A percentile compares a stretch with the other conserved stretches of the same genome.
Conservation (phyloP, 768 basidiomycete species). For the Tylopilus intermedius region DNA sequence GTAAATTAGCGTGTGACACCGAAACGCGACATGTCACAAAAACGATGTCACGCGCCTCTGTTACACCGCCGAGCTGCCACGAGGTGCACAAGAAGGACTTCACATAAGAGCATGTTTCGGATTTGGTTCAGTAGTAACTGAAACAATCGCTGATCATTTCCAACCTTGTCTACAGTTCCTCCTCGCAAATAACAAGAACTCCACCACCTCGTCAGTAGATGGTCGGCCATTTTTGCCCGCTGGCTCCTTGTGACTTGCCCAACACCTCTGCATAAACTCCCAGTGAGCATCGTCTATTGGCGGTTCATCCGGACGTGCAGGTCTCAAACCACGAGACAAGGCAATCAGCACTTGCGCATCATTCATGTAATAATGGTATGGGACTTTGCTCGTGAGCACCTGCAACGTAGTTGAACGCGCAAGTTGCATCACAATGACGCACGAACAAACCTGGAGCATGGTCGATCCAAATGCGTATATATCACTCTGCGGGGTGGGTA, state of each 20-base stretch:
- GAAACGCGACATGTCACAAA: slow-evolving; percentile 11
- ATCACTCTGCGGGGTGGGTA: slow-evolving; percentile 31
- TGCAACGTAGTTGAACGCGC: slow-evolving; percentile 2
- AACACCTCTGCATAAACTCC: slow-evolving; percentile 22
- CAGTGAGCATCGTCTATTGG: slow-evolving; percentile 7
- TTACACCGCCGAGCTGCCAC: no score
- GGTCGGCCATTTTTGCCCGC: slow-evolving; percentile 4
- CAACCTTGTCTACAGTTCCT: neutral
- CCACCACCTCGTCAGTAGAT: slow-evolving; percentile 13
- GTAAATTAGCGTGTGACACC: slow-evolving; percentile 13
- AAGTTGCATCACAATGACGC: neutral
- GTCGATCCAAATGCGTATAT: slow-evolving; percentile 40
- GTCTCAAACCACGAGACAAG: slow-evolving; percentile 14
- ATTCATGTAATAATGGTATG: slow-evolving; percentile 21
- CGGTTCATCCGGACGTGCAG: slow-evolving; percentile 1
- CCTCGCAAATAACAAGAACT: slow-evolving; percentile 14
- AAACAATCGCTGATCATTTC: no score
- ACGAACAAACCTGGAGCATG: slow-evolving; percentile 23
- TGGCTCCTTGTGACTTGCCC: slow-evolving; percentile 21
- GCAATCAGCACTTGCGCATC: slow-evolving; percentile 23
- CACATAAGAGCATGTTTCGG: no score
- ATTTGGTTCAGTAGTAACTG: no score
- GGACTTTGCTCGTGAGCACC: slow-evolving; percentile 26
- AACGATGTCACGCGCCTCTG: slow-evolving; percentile 2
- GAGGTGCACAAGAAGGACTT: no score